Conservation (phyloP, 805 yeast species). For the Lachancea lanzarotensis region DNA sequence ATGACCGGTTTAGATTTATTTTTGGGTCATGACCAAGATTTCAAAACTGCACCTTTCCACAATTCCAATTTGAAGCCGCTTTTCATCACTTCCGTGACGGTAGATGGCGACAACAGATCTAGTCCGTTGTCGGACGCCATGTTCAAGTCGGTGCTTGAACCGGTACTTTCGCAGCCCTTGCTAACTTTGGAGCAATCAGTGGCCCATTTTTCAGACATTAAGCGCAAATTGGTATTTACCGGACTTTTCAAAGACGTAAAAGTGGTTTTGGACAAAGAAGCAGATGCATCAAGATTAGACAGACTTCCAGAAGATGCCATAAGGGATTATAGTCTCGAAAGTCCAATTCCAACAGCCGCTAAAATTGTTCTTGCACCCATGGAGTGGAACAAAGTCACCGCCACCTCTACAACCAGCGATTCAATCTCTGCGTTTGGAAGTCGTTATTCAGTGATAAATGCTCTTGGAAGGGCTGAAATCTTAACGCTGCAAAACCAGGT, state of each 20-base stretch:
- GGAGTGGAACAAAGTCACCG: slow-evolving; percentile 23
- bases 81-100: slow-evolving; percentile 16
- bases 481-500: slow-evolving; percentile 41
- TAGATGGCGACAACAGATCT: slow-evolving; percentile 16
- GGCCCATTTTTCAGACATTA: slow-evolving; percentile 31
- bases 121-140: slow-evolving; percentile 38
- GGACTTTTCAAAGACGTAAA: slow-evolving; percentile 40
- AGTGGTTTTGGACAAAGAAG: slow-evolving; percentile 39
- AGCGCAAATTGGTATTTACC: slow-evolving; percentile 36
- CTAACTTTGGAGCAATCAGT: slow-evolving; percentile 35
- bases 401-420: slow-evolving; percentile 33
- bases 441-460: slow-evolving; percentile 39
- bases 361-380: slow-evolving; percentile 37
- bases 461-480: slow-evolving; percentile 53
- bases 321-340: slow-evolving; percentile 33
- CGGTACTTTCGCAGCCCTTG: slow-evolving; percentile 40
- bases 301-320: slow-evolving; percentile 9
- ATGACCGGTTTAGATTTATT: neutral
- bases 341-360: slow-evolving; percentile 42
- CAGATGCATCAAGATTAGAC: slow-evolving; percentile 6
- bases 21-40: neutral
- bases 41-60: neutral
- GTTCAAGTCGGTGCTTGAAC: slow-evolving; percentile 41
- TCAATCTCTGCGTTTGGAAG: slow-evolving; percentile 32
- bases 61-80: slow-evolving; percentile 17